Base-by-base conservation (phyloP, 2,329 filamentous ascomycete species). In the Huntiella abstrusa region DNA sequence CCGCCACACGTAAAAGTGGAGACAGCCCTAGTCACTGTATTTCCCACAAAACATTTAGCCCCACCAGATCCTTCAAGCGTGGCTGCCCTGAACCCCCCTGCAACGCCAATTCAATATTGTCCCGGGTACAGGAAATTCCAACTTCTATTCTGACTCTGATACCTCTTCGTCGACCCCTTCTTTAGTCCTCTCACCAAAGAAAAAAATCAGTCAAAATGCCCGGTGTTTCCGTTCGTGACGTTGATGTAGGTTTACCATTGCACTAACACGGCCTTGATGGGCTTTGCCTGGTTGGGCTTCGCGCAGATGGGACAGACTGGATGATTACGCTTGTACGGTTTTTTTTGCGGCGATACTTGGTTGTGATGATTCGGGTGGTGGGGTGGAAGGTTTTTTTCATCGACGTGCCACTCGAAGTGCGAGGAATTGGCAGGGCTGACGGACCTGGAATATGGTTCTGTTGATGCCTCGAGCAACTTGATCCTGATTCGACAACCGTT, bases 141-240 rank as follows among this genome's bases (percentile, higher is more conserved):
- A 28, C 39, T 28, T 28, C 22, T 45, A 33, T 38, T 34, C 40
- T 33, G 19, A n/a, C 22, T 46, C 38, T 12, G 41, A 36, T 40
- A 46, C 40, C 35, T 38, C 33, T 28, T 33, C 17, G 41, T 37
- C 41, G 43, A 45, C 44, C 45, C 43, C 42, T 40, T 49, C 41
- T 49, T 48, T 46, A 49, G 40, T 47, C 44, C 38, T 15, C 43
- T 36, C 22, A 49, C 56, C 54, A 54, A 56, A 63, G 35, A 45
- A 42, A 59, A 53, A 56, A 54, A 56, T 75, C 71, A 72, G 71
- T 70, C 70, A 85, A 72, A 65, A 87, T 87, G 83, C 68, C 70
- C 64, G 75, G 80, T 67, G 73, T 84, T 65, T 75, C 71, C 60
- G 83, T 88, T 69, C 81, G 82, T 70, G 83, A 87, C 71, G 82